phyloP scores from a whole-genome alignment of 306 rosid genomes.

The Pachyrhizus erosus region DNA sequence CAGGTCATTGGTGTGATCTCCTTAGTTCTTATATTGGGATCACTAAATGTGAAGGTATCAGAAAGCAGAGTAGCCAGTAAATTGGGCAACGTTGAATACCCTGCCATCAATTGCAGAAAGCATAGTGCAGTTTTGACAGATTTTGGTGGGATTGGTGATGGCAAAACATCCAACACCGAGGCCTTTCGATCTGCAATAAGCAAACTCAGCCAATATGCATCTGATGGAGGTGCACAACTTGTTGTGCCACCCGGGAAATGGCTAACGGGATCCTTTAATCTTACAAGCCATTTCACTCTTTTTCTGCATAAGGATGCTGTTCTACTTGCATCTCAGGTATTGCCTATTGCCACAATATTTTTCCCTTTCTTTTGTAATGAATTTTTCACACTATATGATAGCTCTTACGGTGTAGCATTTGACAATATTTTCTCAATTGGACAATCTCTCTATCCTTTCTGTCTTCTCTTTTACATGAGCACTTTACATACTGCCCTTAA shows the following conservation, averaged over 20 bases:
- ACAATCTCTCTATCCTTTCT: too few relatives aligned
- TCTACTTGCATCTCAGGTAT: slow-evolving; percentile 71
- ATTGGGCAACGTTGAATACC: background rate
- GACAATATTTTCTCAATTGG: too few relatives aligned
- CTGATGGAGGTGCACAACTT: slow-evolving; percentile 72
- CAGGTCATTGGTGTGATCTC: slow-evolving; percentile 37
- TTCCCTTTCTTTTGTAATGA: too few relatives aligned
- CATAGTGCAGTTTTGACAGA: slow-evolving; percentile 68
- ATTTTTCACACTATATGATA: too few relatives aligned
- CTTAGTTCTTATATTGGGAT: slow-evolving; percentile 28
- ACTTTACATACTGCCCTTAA: too few relatives aligned
- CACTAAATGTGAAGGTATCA: slow-evolving; percentile 31
- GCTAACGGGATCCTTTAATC: slow-evolving; percentile 79
- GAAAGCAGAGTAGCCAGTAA: slow-evolving; percentile 8
- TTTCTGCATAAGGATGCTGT: slow-evolving; percentile 65
- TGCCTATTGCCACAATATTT: background rate
- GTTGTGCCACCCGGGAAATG: slow-evolving; percentile 79
- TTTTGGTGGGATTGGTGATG: slow-evolving; percentile 86
- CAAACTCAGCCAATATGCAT: slow-evolving; percentile 50
- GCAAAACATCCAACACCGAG: slow-evolving; percentile 69
- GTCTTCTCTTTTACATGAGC: too few relatives aligned
- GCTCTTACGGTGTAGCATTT: too few relatives aligned
- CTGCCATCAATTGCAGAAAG: slow-evolving; percentile 59
- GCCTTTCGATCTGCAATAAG: slow-evolving; percentile 63
- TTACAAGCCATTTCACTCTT: slow-evolving; percentile 86